Percentiles rank a stretch among this genome's conserved stretches.
phyloP scores from a whole-genome alignment of 768 basidiomycete species.

The Boletus bicolor region DNA sequence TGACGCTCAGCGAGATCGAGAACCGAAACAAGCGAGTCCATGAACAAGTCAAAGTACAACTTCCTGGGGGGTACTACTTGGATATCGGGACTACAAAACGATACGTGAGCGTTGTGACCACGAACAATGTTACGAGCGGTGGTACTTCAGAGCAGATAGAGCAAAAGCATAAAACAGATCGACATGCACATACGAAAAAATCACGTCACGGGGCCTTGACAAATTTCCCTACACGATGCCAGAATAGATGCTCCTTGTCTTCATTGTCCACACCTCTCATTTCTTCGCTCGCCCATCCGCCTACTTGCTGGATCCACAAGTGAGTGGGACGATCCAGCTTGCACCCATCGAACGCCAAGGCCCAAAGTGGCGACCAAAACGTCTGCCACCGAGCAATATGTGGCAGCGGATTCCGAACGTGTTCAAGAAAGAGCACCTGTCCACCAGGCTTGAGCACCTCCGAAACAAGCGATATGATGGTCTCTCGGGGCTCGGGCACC shows the following conservation, averaged over 20 bases:
- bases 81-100: background rate
- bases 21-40: too few species aligned
- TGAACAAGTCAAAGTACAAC: too few species aligned
- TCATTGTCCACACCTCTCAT: conserved; percentile 52
- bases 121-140: background rate
- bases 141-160: background rate
- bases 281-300: conserved; percentile 47
- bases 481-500: conserved; percentile 52
- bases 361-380: conserved; percentile 73
- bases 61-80: background rate
- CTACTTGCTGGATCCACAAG: conserved; percentile 42
- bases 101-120: background rate
- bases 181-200: background rate
- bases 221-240: conserved; percentile 56
- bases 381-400: conserved; percentile 72
- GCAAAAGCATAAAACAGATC: background rate
- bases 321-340: conserved; percentile 55
- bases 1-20: too few species aligned
- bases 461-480: conserved; percentile 43
- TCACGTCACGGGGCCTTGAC: conserved; percentile 38
- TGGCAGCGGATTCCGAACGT: conserved; percentile 50
- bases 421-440: conserved; percentile 64
- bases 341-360: conserved; percentile 58
- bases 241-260: conserved; percentile 54
- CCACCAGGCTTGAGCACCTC: conserved; percentile 64